A percentile compares a stretch with the other conserved stretches of the same genome.
phyloP scores from a whole-genome alignment of 129 eudicot genomes.

The Glebionis coronaria region DNA sequence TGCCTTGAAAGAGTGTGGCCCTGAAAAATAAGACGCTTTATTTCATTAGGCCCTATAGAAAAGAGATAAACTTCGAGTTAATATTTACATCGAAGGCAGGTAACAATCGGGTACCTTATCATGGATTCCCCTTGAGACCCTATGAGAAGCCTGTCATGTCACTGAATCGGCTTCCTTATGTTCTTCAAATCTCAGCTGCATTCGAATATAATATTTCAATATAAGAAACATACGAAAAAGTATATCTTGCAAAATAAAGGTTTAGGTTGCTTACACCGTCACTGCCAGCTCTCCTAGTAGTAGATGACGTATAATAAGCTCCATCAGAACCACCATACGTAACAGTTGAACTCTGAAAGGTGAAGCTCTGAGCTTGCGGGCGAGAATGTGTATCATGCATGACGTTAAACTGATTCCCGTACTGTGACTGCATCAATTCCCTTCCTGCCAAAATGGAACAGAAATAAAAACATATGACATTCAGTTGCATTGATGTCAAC shows the following conservation, averaged over 20 bases:
- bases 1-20: conserved; percentile 76
- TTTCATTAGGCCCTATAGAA: no score
- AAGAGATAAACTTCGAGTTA: no score
- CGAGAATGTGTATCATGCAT: conserved; percentile 28
- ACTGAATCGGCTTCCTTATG: conserved; percentile 72
- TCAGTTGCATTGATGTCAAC: no score
- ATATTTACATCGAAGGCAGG: no score
- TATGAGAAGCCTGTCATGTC: conserved; percentile 71
- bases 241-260: not conserved
- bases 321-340: no score
- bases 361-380: conserved; percentile 48
- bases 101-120: conserved; percentile 41
- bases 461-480: no score
- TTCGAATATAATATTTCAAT: conserved; percentile 1
- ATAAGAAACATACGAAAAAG: not conserved
- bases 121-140: conserved; percentile 67
- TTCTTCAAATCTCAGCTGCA: conserved; percentile 70
- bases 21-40: conserved; percentile 20
- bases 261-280: conserved; percentile 58
- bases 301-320: conserved; percentile 67
- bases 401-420: conserved; percentile 31
- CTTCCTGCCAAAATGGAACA: conserved; percentile 43
- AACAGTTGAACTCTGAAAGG: no score
- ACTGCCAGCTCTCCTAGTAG: conserved; percentile 57
- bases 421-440: conserved; percentile 41